These are phyloP conservation scores for Rhynchospora breviuscula DNA, from an alignment of 176 grass and related monocot species.

Conservation along the genomic window DNA sequence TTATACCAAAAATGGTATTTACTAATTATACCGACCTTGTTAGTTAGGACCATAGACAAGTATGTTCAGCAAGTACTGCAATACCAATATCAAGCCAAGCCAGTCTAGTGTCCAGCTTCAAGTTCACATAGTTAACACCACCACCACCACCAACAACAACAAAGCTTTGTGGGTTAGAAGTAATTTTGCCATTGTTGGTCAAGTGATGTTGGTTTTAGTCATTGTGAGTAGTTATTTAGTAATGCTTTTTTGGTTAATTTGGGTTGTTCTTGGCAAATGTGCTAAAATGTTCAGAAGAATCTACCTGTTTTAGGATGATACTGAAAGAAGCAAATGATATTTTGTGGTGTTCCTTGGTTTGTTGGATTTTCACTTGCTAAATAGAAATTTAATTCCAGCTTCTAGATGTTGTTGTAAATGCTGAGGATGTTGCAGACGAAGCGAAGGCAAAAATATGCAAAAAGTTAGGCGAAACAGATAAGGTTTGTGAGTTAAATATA, in stretches of 20 bases:
- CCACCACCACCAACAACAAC: neutral
- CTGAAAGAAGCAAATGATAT: neutral
- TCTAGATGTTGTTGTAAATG: constrained; percentile 66
- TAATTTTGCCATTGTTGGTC: neutral
- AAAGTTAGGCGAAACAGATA: constrained; percentile 90
- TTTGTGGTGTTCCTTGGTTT: neutral
- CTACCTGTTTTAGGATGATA: neutral
- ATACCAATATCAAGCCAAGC: neutral
- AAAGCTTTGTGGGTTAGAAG: neutral
- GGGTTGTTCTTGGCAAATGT: neutral
- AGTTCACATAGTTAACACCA: neutral
- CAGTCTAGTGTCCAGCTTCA: neutral
- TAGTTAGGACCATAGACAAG: neutral
- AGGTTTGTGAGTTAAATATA: constrained; percentile 50
- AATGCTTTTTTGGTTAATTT: neutral
- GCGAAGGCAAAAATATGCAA: constrained; percentile 94
- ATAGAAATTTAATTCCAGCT: constrained; percentile 42
- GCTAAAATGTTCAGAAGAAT: neutral
- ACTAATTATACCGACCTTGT: neutral
- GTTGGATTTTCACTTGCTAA: constrained; percentile 24
- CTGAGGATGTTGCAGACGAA: constrained; percentile 71
- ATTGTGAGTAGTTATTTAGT: neutral
- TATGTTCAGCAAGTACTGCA: neutral
- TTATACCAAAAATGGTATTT: neutral
- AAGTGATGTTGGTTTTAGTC: neutral